These are phyloP conservation scores for Cardamine resedifolia DNA, from an alignment of 345 rosid species.

Conservation along the genomic window DNA sequence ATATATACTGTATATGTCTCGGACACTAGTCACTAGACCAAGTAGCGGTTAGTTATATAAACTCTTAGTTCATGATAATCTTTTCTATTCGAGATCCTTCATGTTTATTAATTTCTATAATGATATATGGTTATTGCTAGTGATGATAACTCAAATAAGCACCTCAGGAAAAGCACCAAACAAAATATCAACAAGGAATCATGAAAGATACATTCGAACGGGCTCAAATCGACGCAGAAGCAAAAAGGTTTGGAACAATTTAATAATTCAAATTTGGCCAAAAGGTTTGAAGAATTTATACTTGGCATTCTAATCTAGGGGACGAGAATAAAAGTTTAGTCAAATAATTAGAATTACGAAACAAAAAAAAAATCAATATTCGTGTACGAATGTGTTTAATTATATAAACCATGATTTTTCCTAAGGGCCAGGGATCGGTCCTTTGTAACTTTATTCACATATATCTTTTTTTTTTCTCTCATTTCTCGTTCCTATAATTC, in stretches of 20 bases:
- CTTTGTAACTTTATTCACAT: not conserved
- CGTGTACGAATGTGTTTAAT: constrained; percentile 21
- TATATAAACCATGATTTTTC: constrained; percentile 17
- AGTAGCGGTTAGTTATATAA: not conserved
- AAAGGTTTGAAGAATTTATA: constrained; percentile 33
- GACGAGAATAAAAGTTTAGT: constrained; percentile 25
- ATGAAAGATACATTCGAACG: constrained; percentile 28
- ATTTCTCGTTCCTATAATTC: not conserved
- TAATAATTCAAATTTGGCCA: constrained; percentile 8
- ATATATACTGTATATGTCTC: too few relatives aligned
- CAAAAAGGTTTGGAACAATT: not conserved
- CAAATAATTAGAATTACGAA: constrained; percentile 19
- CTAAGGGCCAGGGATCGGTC: not conserved
- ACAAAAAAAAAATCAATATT: constrained; percentile 11
- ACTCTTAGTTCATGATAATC: not conserved
- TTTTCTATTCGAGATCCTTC: not conserved
- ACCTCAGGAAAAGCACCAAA: constrained; percentile 15
- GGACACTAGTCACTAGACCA: too few relatives aligned
- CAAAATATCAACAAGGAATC: constrained; percentile 31
- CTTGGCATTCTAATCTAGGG: constrained; percentile 24
- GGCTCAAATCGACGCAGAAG: constrained; percentile 29
- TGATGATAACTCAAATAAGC: constrained; percentile 3
- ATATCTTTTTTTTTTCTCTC: not conserved
- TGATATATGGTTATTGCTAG: not conserved
- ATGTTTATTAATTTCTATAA: not conserved